A percentile compares a stretch with the other conserved stretches of the same genome.
Conservation (phyloP, 345 rosid species). For the Eucalyptus cloeziana region DNA sequence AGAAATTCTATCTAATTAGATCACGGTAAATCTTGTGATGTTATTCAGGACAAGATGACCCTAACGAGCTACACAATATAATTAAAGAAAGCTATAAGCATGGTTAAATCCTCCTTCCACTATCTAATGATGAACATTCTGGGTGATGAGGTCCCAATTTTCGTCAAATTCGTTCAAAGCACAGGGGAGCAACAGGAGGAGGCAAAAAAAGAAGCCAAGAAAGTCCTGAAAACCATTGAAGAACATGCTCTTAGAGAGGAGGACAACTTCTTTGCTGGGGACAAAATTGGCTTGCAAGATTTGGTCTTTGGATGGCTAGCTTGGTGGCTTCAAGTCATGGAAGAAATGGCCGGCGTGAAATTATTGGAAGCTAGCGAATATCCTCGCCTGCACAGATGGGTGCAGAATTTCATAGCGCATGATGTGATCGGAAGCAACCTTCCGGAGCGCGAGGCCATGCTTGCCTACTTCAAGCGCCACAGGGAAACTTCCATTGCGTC, state of each 20-base stretch:
- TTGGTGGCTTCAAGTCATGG: neutral
- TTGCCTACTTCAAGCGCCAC: neutral
- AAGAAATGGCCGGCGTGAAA: neutral
- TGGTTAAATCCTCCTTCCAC: neutral
- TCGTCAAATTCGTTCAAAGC: neutral
- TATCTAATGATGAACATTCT: neutral
- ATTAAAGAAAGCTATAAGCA: neutral
- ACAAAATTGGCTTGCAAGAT: neutral
- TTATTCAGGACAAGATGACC: neutral
- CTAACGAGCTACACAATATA: neutral
- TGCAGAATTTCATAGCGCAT: neutral
- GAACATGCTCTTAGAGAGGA: slow-evolving; percentile 5
- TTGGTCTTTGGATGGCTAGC: neutral
- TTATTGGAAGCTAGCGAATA: neutral
- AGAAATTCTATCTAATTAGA: neutral
- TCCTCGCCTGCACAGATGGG: neutral
- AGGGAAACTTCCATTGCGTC: neutral
- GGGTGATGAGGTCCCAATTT: neutral
- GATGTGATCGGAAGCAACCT: neutral
- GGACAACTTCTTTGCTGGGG: slow-evolving; percentile 4
- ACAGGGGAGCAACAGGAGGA: slow-evolving; percentile 1
- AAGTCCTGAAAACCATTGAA: neutral
- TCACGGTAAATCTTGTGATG: neutral
- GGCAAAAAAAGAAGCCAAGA: neutral
- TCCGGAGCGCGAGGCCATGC: neutral